Evolutionary conservation across 2,329 filamentous ascomycete genomes (phyloP).

Genomic region (Trichophaea hybrida): DNA sequence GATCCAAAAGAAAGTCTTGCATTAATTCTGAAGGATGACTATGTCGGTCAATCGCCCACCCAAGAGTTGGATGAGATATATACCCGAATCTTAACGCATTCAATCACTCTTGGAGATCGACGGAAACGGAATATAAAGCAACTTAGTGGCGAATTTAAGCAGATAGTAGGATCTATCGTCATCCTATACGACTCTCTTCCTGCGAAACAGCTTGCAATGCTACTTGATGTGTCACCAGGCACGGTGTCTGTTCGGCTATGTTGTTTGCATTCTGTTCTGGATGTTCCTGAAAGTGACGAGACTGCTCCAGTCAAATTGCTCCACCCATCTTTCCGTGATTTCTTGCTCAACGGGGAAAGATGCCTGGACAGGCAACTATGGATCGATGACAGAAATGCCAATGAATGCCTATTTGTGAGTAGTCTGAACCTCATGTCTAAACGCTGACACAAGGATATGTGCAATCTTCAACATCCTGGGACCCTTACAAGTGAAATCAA

Average conservation of each 20-base stretch:
- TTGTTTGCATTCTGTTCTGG: constrained; percentile 25
- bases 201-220: constrained; percentile 12
- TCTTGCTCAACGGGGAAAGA: constrained; percentile 23
- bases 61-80: not conserved
- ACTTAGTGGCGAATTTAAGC: not conserved
- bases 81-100: not conserved
- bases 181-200: constrained; percentile 21
- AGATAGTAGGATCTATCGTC: constrained; percentile 23
- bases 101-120: not conserved
- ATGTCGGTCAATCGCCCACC: too few species aligned
- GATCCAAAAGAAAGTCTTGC: constrained; percentile 7
- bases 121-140: not conserved
- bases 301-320: constrained; percentile 20
- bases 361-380: constrained; percentile 12
- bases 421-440: constrained; percentile 16
- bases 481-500: constrained; percentile 7
- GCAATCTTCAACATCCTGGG: constrained; percentile 17
- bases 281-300: constrained; percentile 12
- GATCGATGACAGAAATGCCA: constrained; percentile 17
- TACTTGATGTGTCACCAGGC: constrained; percentile 18
- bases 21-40: constrained; percentile 2
- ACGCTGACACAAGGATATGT: too few species aligned
- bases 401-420: constrained; percentile 11
- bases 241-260: constrained; percentile 18
- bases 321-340: constrained; percentile 28